Evolutionary conservation across 1,139 yeast species (phyloP).

Genomic region (Debaryomyces nepalensis): DNA sequence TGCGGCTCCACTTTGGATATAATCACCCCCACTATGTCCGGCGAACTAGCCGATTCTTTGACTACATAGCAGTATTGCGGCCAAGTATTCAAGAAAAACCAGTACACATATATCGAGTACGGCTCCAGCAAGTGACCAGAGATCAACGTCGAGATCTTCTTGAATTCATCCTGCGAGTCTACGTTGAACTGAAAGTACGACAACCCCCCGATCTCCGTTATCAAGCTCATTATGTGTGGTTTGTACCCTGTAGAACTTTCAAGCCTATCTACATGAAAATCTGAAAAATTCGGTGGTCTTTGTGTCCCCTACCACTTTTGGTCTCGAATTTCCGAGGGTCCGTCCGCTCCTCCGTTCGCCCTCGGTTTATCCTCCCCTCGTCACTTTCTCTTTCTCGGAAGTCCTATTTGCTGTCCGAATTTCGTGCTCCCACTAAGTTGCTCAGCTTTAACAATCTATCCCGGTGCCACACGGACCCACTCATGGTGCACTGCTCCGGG

Average conservation of each 20-base stretch:
- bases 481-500: neutral
- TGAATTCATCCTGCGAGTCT: conserved; percentile 32
- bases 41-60: conserved; percentile 22
- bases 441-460: neutral
- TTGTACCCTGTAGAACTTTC: neutral
- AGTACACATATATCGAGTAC: conserved; percentile 52
- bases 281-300: conserved; percentile 1
- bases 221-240: conserved; percentile 4
- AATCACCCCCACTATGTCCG: conserved; percentile 69
- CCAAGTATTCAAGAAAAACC: conserved; percentile 54
- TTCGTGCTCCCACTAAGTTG: conserved; percentile 4
- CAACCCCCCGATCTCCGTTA: conserved; percentile 19
- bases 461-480: conserved; percentile 8
- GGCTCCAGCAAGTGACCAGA: conserved; percentile 49
- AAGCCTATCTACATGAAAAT: neutral
- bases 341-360: conserved; percentile 2
- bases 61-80: conserved; percentile 51
- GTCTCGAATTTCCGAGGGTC: neutral
- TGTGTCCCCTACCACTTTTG: neutral
- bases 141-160: conserved; percentile 37
- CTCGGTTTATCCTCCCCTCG: neutral
- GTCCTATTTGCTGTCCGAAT: conserved; percentile 8
- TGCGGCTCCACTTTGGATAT: conserved; percentile 86
- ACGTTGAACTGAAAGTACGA: conserved; percentile 30
- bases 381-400: conserved; percentile 1